Conservation (phyloP, 148 eudicot species). For the Gaultheria prostrata region DNA sequence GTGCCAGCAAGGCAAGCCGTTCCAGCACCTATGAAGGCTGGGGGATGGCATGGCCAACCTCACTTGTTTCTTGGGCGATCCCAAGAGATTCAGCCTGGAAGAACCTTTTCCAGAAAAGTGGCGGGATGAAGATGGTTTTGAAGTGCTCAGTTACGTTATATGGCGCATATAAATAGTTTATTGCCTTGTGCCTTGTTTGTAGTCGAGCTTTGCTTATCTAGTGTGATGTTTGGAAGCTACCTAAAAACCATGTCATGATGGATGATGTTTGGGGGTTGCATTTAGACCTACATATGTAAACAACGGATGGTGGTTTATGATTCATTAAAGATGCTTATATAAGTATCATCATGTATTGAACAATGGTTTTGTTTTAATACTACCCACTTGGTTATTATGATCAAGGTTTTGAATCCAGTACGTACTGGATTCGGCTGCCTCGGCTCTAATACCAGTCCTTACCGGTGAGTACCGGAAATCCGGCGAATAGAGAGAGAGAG, state of each 20-base stretch:
- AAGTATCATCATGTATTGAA: neutral
- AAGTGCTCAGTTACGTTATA: neutral
- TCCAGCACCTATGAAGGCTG: conserved; percentile 85
- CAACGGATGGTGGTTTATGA: neutral
- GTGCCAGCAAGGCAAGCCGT: conserved; percentile 43
- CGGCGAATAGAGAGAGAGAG: no score
- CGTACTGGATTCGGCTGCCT: no score
- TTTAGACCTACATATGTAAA: neutral
- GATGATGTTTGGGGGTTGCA: neutral
- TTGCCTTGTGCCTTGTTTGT: neutral
- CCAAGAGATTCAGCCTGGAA: conserved; percentile 47
- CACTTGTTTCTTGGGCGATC: conserved; percentile 48
- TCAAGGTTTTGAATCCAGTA: no score
- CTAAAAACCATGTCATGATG: neutral
- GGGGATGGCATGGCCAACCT: conserved; percentile 73
- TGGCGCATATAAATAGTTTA: neutral
- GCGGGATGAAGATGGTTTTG: conserved; percentile 46
- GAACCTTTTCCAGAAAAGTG: conserved; percentile 59
- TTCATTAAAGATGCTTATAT: neutral
- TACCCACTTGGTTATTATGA: neutral
- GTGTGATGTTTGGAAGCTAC: neutral
- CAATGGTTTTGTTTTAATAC: neutral
- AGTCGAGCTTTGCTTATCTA: neutral
- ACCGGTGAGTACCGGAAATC: no score
- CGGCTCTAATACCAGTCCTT: no score